A percentile compares a stretch with the other conserved stretches of the same genome.
These are phyloP conservation scores for Nitzschia palea DNA, from an alignment of 108 stramenopile species.

Conservation along the genomic window DNA sequence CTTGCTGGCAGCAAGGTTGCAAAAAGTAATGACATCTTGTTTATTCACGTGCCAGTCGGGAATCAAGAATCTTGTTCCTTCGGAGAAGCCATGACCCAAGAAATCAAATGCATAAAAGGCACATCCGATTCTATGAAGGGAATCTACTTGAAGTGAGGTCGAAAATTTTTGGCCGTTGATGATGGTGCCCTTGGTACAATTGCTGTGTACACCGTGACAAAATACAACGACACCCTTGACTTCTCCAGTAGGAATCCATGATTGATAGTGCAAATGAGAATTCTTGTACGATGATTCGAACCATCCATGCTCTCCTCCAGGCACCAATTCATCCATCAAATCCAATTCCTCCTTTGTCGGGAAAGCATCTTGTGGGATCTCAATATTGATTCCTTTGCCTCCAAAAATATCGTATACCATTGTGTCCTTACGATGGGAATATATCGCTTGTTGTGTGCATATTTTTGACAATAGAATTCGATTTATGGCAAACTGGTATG, in stretches of 20 bases:
- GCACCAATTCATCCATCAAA: slow-evolving; percentile 22
- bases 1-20: slow-evolving; percentile 24
- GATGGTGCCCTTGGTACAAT: slow-evolving; percentile 1
- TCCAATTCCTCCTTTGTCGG: slow-evolving; percentile 36
- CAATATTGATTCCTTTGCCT: slow-evolving; percentile 11
- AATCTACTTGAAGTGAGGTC: slow-evolving; percentile 10
- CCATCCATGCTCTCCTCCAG: slow-evolving; percentile 46
- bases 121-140: slow-evolving; percentile 12
- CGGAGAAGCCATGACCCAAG: slow-evolving; percentile 56
- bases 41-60: slow-evolving; percentile 38
- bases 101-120: slow-evolving; percentile 35
- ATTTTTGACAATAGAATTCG: too few species aligned
- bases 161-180: slow-evolving; percentile 10
- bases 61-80: slow-evolving; percentile 47
- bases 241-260: slow-evolving; percentile 28
- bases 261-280: slow-evolving; percentile 41
- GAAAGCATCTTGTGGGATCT: slow-evolving; percentile 21
- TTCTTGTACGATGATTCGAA: slow-evolving; percentile 20
- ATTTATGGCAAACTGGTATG: too few species aligned
- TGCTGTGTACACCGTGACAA: slow-evolving; percentile 29
- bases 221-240: slow-evolving; percentile 44
- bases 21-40: slow-evolving; percentile 42
- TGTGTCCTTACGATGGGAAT: too few species aligned
- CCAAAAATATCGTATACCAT: slow-evolving; percentile 14
- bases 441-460: too few species aligned